phyloP scores from a whole-genome alignment of 1,284 basidiomycete genomes.

The Dichomitus squalens region DNA sequence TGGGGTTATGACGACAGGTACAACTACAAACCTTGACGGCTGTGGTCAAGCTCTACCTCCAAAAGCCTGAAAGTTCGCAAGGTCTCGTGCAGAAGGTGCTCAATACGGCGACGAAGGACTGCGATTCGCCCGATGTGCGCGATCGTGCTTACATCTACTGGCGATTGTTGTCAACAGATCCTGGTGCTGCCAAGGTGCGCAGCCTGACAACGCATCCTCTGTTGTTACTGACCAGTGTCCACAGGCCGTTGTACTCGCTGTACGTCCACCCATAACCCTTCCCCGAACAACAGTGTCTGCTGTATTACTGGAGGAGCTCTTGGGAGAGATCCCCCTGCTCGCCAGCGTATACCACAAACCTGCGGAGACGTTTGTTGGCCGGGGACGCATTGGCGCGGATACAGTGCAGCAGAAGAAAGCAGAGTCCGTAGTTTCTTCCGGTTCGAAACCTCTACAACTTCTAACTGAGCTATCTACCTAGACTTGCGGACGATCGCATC shows the following conservation, averaged over 20 bases:
- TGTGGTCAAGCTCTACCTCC: conserved; percentile 95
- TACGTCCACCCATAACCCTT: conserved; percentile 91
- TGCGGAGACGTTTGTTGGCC: conserved; percentile 87
- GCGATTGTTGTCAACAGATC: conserved; percentile 91
- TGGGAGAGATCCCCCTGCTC: conserved; percentile 85
- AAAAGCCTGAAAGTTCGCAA: conserved; percentile 91
- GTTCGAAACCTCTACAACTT: conserved; percentile 3
- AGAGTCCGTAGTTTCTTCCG: conserved; percentile 49
- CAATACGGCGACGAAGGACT: conserved; percentile 94
- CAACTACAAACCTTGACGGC: conserved; percentile 96
- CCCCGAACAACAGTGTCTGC: conserved; percentile 90
- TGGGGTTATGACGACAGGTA: conserved; percentile 51
- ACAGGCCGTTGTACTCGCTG: conserved; percentile 88
- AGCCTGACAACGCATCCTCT: not conserved
- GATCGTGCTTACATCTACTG: conserved; percentile 98
- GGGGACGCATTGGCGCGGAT: conserved; percentile 84
- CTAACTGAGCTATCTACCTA: conserved; percentile 25
- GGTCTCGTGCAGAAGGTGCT: conserved; percentile 88
- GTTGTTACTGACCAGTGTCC: not conserved
- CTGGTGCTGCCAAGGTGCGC: conserved; percentile 86
- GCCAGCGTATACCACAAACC: conserved; percentile 98
- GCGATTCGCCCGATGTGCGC: conserved; percentile 96
- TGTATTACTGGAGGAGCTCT: conserved; percentile 90
- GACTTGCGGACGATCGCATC: conserved; percentile 62
- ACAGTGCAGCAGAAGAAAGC: conserved; percentile 70